These are phyloP conservation scores for Cytospora schulzeri DNA, from an alignment of 2,329 filamentous ascomycete species.

Conservation along the genomic window DNA sequence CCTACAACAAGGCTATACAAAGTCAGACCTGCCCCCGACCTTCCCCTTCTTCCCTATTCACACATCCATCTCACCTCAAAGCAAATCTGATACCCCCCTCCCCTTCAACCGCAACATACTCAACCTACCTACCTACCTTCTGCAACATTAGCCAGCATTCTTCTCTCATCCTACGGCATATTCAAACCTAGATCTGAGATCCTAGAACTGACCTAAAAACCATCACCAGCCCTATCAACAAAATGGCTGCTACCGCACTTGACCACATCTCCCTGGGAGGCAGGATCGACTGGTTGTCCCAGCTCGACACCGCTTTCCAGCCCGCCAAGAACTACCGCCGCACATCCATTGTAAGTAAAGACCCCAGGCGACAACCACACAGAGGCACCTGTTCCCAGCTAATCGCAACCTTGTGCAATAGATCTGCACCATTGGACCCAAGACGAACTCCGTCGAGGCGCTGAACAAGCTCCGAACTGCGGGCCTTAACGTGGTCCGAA, in stretches of 20 bases:
- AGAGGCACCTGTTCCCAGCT: neutral
- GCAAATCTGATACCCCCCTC: slow-evolving; percentile 1
- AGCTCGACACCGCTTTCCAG: slow-evolving; percentile 84
- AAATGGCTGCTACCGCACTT: slow-evolving; percentile 68
- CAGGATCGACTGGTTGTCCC: slow-evolving; percentile 66
- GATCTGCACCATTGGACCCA: slow-evolving; percentile 98
- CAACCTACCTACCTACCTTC: neutral
- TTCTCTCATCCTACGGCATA: neutral
- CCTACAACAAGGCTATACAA: slow-evolving; percentile 5
- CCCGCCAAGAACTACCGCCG: slow-evolving; percentile 90
- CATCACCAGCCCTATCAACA: slow-evolving; percentile 31
- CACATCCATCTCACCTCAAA: neutral
- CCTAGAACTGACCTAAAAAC: neutral
- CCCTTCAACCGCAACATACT: neutral
- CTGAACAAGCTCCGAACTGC: slow-evolving; percentile 91
- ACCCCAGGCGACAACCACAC: neutral
- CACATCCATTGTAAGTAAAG: slow-evolving; percentile 69
- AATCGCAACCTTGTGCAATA: slow-evolving; percentile 7
- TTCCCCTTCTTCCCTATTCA: slow-evolving; percentile 8
- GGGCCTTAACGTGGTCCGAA: slow-evolving; percentile 97
- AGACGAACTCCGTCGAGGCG: slow-evolving; percentile 97
- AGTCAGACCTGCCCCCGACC: slow-evolving; percentile 4
- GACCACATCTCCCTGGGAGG: slow-evolving; percentile 82
- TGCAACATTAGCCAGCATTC: neutral
- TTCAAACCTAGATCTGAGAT: neutral